A percentile compares a stretch with the other conserved stretches of the same genome.
Evolutionary conservation across 2,329 filamentous ascomycete species (phyloP).

Genomic region (Scedosporium boydii): DNA sequence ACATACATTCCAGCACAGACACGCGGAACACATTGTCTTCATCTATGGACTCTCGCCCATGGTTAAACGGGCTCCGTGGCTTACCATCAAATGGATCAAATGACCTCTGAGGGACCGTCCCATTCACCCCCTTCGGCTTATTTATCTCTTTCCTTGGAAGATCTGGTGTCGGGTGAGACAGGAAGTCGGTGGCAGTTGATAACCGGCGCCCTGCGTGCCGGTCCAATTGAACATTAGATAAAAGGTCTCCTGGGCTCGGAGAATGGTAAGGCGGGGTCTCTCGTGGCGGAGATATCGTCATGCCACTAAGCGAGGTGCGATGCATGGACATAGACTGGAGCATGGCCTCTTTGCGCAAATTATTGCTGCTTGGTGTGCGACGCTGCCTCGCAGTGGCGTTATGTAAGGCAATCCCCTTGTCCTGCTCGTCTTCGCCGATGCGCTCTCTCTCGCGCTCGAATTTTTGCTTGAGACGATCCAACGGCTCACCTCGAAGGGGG

Average conservation of each 20-base stretch:
- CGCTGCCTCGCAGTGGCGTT: slow-evolving; percentile 61
- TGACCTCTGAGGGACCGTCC: slow-evolving; percentile 24
- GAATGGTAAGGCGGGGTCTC: slow-evolving; percentile 35
- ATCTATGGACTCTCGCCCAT: slow-evolving; percentile 72
- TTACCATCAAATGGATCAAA: slow-evolving; percentile 50
- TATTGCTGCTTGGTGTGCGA: slow-evolving; percentile 54
- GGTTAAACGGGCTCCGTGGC: slow-evolving; percentile 38
- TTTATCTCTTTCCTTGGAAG: slow-evolving; percentile 22
- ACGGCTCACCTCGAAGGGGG: slow-evolving; percentile 71
- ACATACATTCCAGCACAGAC: slow-evolving; percentile 89
- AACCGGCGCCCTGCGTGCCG: slow-evolving; percentile 44
- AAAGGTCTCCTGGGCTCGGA: slow-evolving; percentile 65
- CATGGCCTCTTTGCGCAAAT: slow-evolving; percentile 69
- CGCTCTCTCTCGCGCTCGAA: slow-evolving; percentile 79
- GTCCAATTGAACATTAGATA: slow-evolving; percentile 67
- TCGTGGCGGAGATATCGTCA: slow-evolving; percentile 28
- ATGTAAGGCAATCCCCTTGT: slow-evolving; percentile 91
- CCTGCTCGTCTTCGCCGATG: slow-evolving; percentile 68
- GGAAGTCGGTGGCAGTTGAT: slow-evolving; percentile 18
- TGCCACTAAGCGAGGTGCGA: slow-evolving; percentile 32
- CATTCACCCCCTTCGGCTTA: slow-evolving; percentile 31
- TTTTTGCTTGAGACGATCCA: slow-evolving; percentile 84
- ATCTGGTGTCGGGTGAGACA: neutral
- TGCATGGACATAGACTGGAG: slow-evolving; percentile 54
- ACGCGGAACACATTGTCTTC: slow-evolving; percentile 84